These are phyloP conservation scores for Irpex sp. DNA, from an alignment of 1,284 basidiomycete species.

Conservation along the genomic window DNA sequence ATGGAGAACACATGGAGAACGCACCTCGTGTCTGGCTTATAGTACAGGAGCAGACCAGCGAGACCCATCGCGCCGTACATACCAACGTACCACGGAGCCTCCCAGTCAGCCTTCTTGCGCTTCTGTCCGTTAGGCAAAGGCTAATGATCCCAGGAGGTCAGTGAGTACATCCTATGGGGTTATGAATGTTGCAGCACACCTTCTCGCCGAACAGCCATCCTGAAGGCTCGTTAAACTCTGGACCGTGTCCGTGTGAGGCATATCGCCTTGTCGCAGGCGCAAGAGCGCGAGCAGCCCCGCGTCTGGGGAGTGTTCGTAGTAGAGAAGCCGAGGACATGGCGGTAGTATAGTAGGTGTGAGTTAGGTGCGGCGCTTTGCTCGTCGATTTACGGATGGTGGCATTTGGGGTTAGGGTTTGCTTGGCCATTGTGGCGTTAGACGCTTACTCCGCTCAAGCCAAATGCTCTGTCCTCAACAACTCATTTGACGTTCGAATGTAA, in stretches of 20 bases:
- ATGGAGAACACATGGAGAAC: slow-evolving; percentile 25
- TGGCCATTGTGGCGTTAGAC: background rate
- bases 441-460: background rate
- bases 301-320: slow-evolving; percentile 27
- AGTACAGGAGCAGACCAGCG: slow-evolving; percentile 77
- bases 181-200: slow-evolving; percentile 40
- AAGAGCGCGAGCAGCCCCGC: slow-evolving; percentile 17
- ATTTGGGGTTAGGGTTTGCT: slow-evolving; percentile 6
- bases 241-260: slow-evolving; percentile 69
- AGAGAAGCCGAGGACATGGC: slow-evolving; percentile 33
- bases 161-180: background rate
- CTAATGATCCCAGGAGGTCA: slow-evolving; percentile 32
- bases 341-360: slow-evolving; percentile 10
- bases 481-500: too few species aligned
- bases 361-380: slow-evolving; percentile 1
- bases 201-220: slow-evolving; percentile 89
- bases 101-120: slow-evolving; percentile 86
- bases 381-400: background rate
- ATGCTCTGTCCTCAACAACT: too few species aligned
- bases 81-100: slow-evolving; percentile 83
- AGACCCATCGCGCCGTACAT: slow-evolving; percentile 89
- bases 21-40: slow-evolving; percentile 95
- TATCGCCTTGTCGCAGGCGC: slow-evolving; percentile 34
- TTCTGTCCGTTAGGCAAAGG: slow-evolving; percentile 78
- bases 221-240: slow-evolving; percentile 84